These are phyloP conservation scores for Mucor ambiguus DNA, from an alignment of 371 early-diverging fungal species.

Conservation along the genomic window DNA sequence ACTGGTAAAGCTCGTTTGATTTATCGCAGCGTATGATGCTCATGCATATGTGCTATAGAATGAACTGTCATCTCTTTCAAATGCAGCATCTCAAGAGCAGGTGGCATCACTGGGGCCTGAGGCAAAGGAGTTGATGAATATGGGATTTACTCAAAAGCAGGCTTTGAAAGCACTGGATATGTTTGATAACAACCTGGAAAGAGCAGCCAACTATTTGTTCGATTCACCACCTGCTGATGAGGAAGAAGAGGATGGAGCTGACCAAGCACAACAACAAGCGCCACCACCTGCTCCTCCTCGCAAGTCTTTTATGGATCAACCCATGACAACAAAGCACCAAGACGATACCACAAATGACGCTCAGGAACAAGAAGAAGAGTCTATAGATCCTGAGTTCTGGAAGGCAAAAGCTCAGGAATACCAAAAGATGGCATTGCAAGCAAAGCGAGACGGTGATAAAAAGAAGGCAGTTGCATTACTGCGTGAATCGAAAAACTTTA, in stretches of 20 bases:
- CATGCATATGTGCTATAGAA: conserved; percentile 15
- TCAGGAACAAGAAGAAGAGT: conserved; percentile 15
- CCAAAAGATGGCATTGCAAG: conserved; percentile 43
- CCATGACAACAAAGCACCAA: background rate
- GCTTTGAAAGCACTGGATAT: conserved; percentile 28
- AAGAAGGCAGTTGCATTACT: conserved; percentile 40
- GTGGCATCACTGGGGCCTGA: background rate
- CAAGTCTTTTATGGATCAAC: background rate
- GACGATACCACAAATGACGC: background rate
- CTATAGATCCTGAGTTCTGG: conserved; percentile 21
- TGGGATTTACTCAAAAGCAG: conserved; percentile 39
- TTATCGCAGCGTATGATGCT: background rate
- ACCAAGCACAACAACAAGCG: background rate
- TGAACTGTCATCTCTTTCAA: conserved; percentile 28
- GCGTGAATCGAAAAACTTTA: conserved; percentile 39
- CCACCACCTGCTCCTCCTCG: background rate
- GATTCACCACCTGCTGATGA: conserved; percentile 22
- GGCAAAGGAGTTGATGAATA: conserved; percentile 22
- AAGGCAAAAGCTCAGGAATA: conserved; percentile 34
- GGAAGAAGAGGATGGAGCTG: background rate
- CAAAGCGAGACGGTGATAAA: conserved; percentile 49
- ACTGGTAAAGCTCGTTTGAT: conserved; percentile 27
- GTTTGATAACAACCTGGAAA: conserved; percentile 36
- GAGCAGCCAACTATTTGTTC: conserved; percentile 41
- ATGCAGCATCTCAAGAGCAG: background rate